phyloP scores from a whole-genome alignment of 306 rosid species.

The Begonia peltatifolia region DNA sequence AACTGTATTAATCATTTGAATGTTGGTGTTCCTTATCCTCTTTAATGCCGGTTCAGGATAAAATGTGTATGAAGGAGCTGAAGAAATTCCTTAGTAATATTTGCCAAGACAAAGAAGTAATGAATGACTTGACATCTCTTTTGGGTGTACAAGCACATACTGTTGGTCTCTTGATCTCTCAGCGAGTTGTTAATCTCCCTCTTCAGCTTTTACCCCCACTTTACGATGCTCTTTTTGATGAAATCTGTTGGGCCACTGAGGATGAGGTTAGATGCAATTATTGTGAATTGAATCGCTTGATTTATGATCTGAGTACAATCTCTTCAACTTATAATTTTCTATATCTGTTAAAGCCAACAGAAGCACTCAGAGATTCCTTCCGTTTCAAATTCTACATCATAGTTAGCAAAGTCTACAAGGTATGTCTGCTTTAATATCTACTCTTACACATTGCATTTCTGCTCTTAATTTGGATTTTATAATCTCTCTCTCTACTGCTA shows the following conservation, averaged over 20 bases:
- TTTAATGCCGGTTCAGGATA: conserved; percentile 21
- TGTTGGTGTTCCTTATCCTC: conserved; percentile 6
- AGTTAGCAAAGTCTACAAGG: conserved; percentile 58
- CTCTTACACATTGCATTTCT: conserved; percentile 1
- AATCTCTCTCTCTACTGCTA: conserved; percentile 6
- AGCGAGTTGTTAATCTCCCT: conserved; percentile 67
- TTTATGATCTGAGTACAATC: conserved; percentile 4
- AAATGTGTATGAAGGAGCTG: conserved; percentile 39
- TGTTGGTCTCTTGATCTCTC: conserved; percentile 69
- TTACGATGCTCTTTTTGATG: conserved; percentile 73
- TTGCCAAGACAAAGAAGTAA: conserved; percentile 26
- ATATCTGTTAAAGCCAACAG: conserved; percentile 49
- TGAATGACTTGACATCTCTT: conserved; percentile 31
- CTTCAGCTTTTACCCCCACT: conserved; percentile 77
- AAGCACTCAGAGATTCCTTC: conserved; percentile 59
- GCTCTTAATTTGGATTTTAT: conserved; percentile 5
- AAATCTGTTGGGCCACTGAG: conserved; percentile 80
- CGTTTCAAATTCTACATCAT: conserved; percentile 37
- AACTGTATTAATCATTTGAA: not conserved
- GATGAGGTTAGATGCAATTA: conserved; percentile 67
- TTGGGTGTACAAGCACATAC: conserved; percentile 38
- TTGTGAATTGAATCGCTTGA: conserved; percentile 14
- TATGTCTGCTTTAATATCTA: conserved; percentile 18
- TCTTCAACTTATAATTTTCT: conserved; percentile 13
- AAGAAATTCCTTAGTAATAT: conserved; percentile 43